Conservation (phyloP, 176 grass and related monocot species). For the Oryza officinalis region DNA sequence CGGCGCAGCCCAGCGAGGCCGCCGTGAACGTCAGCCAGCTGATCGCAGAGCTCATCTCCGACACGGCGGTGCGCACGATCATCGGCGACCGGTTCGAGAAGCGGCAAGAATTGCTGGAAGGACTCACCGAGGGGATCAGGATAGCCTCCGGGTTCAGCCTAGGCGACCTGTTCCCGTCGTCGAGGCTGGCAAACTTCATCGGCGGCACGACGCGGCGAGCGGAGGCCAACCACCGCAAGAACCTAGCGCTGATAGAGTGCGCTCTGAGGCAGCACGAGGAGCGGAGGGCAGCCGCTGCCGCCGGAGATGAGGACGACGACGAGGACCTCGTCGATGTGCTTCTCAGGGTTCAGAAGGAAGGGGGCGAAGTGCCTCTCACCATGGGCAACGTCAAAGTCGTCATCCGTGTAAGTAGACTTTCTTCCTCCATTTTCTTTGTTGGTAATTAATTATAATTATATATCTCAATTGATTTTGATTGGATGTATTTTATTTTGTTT, state of each 20-base stretch:
- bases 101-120: not conserved
- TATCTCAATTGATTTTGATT: too few species aligned
- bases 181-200: too few species aligned
- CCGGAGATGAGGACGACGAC: not conserved
- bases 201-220: not conserved
- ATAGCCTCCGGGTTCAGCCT: slow-evolving; percentile 23
- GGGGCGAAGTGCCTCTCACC: not conserved
- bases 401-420: not conserved
- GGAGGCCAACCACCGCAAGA: not conserved
- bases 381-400: not conserved
- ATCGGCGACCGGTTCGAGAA: not conserved
- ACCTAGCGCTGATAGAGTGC: slow-evolving; percentile 29
- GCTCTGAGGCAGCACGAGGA: slow-evolving; percentile 34
- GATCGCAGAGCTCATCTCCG: not conserved
- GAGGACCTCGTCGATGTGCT: slow-evolving; percentile 20
- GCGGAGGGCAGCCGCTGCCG: not conserved
- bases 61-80: not conserved
- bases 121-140: not conserved
- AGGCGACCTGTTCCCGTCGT: not conserved
- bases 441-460: too few species aligned
- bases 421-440: too few species aligned
- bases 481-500: too few species aligned
- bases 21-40: slow-evolving; percentile 20
- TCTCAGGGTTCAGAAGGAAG: slow-evolving; percentile 2
- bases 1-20: not conserved